Evolutionary conservation across 176 grass and related monocot species (phyloP), one percentile per base, ranked within the genome.

Genomic region (Neostapfia colusana): DNA sequence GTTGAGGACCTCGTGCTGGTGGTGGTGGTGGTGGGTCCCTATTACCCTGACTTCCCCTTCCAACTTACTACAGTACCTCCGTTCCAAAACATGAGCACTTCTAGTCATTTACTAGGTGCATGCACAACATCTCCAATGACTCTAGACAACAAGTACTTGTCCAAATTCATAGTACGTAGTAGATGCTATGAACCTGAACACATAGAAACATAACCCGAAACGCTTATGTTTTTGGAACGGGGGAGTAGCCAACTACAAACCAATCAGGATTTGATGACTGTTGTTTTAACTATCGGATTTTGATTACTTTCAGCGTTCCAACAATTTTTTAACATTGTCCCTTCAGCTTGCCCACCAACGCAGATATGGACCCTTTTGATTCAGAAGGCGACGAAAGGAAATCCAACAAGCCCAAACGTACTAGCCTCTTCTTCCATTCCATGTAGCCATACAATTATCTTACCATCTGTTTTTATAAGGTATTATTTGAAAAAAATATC

Each of bases 371-470:
- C 74, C 61, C 76, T 78, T 70, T 75, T 23, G 63, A 76, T 16
- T 28, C 15, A 23, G 86, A 63, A 5, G 77, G 44, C 9, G 78
- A 75, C 66, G 38, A 55, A 0, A 80, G 42, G 63, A 76, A 77
- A 46, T 85, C 86, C 70, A 97, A 93, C 37, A 91, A 76, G 57
- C 93, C 93, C 60, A 91, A 85, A 87, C 91, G 93, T 97, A 87
- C 20, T 56, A 5, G 3, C 3, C 27, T n/a, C 54, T n/a, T 13
- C 16, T 54, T 36, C 37, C 26, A 14, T 12, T n/a, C 26, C 37
- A 41, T 23, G 3, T 25, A 56, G 57, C 39, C 68, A 60, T 69
- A 20, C 4, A 8, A 25, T 72, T 53, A 12, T 61, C 14, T 21
- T 16, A n/a, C n/a, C n/a, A 15, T 3, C 16, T 4, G 17, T 57